Percentiles rank a stretch among this genome's conserved stretches.
phyloP scores from a whole-genome alignment of 1,139 yeast species.

The Arxiozyma telluris region DNA sequence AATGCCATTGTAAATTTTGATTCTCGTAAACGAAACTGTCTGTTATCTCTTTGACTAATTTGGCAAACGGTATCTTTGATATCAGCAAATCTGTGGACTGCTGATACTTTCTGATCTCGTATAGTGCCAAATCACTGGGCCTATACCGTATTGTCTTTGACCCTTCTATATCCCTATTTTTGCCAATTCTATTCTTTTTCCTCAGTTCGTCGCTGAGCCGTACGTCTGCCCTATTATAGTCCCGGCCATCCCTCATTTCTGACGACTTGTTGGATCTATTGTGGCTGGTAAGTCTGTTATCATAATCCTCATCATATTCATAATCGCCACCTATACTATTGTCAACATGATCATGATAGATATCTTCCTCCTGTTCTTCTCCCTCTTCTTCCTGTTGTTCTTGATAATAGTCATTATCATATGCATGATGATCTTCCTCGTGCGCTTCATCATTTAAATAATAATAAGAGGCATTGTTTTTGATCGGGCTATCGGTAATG shows the following conservation, averaged over 20 bases:
- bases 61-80: constrained; percentile 84
- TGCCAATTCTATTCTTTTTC: constrained; percentile 4
- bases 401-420: no score
- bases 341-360: background rate
- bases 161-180: constrained; percentile 1
- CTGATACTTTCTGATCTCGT: constrained; percentile 75
- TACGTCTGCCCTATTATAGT: no score
- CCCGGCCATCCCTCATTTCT: no score
- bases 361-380: background rate
- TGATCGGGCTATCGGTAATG: no score
- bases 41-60: constrained; percentile 72
- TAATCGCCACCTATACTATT: no score
- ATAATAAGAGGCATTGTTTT: no score
- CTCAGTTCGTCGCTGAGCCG: background rate
- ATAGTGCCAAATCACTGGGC: constrained; percentile 68
- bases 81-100: constrained; percentile 67
- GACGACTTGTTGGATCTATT: no score
- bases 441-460: background rate
- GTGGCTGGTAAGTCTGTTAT: no score
- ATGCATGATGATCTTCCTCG: no score
- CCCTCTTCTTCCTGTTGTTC: background rate
- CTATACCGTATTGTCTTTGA: constrained; percentile 34
- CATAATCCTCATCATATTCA: no score
- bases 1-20: constrained; percentile 75
- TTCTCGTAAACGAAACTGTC: constrained; percentile 46